These are phyloP conservation scores for Mucor piriformis DNA, from an alignment of 371 early-diverging fungal species.

Conservation along the genomic window DNA sequence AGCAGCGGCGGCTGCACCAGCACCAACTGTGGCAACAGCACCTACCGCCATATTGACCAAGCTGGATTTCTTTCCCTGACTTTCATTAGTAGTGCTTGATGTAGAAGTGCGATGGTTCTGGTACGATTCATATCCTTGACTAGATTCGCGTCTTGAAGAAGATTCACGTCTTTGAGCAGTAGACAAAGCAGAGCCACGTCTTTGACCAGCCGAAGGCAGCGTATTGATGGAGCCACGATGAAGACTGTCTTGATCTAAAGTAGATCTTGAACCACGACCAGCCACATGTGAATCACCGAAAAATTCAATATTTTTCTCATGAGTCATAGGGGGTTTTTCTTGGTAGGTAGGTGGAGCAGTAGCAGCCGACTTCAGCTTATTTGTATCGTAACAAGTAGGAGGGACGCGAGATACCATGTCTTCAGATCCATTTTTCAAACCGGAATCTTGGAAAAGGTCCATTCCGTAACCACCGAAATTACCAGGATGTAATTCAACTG, in stretches of 20 bases:
- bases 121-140: neutral
- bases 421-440: slow-evolving; percentile 7
- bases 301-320: slow-evolving; percentile 14
- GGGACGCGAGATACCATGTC: slow-evolving; percentile 12
- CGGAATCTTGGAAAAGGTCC: slow-evolving; percentile 12
- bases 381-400: neutral
- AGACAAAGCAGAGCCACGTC: neutral
- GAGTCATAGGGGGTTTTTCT: neutral
- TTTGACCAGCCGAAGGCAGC: slow-evolving; percentile 17
- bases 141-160: no score
- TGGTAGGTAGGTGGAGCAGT: slow-evolving; percentile 1
- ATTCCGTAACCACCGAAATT: slow-evolving; percentile 2
- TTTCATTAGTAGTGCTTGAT: neutral
- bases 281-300: slow-evolving; percentile 27
- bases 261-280: slow-evolving; percentile 9
- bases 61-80: neutral
- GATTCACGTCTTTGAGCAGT: no score
- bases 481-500: neutral
- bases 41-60: slow-evolving; percentile 11
- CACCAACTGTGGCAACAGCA: slow-evolving; percentile 9
- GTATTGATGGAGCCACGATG: slow-evolving; percentile 20
- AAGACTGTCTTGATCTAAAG: slow-evolving; percentile 21
- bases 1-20: slow-evolving; percentile 12
- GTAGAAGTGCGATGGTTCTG: neutral
- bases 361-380: neutral